Evolutionary conservation across 306 rosid species (phyloP), one percentile per base, ranked within the genome.

Genomic region (Rosa lucieae): DNA sequence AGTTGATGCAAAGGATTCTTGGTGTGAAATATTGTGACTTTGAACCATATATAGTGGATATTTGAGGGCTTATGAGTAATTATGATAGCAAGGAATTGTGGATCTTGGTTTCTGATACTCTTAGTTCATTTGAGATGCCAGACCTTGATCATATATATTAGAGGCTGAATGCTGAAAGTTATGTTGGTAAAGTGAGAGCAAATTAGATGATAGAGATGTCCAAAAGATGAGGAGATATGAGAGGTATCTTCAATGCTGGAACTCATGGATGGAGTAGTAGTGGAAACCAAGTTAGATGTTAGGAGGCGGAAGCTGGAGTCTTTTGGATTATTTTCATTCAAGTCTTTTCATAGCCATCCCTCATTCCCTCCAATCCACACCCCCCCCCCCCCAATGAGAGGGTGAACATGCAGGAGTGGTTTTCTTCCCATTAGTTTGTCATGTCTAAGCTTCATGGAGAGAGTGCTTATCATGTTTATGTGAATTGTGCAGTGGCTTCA

Each of bases 101-200:
- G 11, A 48, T 48, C 17, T 48, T 51, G 21, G 59, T 32, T 32
- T 26, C 29, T 47, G 42, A 10, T 4, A 32, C 44, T 73, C 44
- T 73, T 72, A 32, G 62, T 49, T 18, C 65, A 32, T 35, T 73
- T 32, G 37, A 32, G 3, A 32, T 32, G 37, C 65, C 48, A 35
- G 48, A 72, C 37, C 18, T 72, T 14, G 12, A 56, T 37, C 61
- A 12, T 12, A 73, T 21, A 58, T n/a, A 21, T 58, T 58, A 40
- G 17, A 74, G 40, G 68, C 17, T 21, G 67, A n/a, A 35, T 26
- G 56, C 23, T 66, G 68, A 74, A 74, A 74, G 35, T 73, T 37
- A 37, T 46, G 47, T 73, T 11, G 51, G 51, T 53, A 20, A 20
- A 53, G 49, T 39, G n/a, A 10, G 6, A 61, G 67, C 63, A 56